Base-by-base conservation (phyloP, 2,329 filamentous ascomycete genomes). In the Purpureocillium lavendulum region DNA sequence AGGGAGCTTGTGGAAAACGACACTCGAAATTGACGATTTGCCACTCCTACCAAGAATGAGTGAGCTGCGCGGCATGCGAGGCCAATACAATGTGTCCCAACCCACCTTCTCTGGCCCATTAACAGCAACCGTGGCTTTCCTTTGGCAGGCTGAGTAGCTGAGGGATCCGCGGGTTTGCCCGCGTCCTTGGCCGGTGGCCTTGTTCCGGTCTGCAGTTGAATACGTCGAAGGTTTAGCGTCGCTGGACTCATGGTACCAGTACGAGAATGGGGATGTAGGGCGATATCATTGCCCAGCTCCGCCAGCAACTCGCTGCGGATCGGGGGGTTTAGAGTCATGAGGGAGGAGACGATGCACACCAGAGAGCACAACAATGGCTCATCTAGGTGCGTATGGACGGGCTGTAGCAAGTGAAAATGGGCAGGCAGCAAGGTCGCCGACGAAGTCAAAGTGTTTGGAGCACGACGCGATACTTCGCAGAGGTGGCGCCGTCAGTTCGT, bases 1-100 rank as follows among this genome's bases (percentile, higher is more conserved):
- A 3, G 90, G 87, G 57, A 97, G 81, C 60, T 98, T 98, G 64
- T 97, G 89, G 56, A 98, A 97, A n/a, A 98, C 90, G 35, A 98
- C 94, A 56, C 88, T 97, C 18, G 89, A 92, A 58, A 98, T 97
- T 6, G 92, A 98, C 1, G 92, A 97, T 60, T 98, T 98, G 44
- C 92, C 92, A 57, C 89, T 96, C 67, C 92, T 98, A 49, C 16
- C 31, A 7, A 31, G 16, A 12, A n/a, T 16, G 9, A 12, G 39
- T 44, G 10, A 6, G 21, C 10, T 26, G 21, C 21, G 21, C 5
- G 21, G 21, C 21, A 10, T 26, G 21, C 5, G 21, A 6, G 21
- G 10, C n/a, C 21, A 26, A 10, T 10, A 26, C 21, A 10, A 26
- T 6, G 21, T 26, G 6, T 5, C 5, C 21, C 11, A 36, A 57